These are phyloP conservation scores for Antitrichia curtipendula DNA, from an alignment of 225 moss, liverwort and hornwort genomes.

Conservation along the genomic window DNA sequence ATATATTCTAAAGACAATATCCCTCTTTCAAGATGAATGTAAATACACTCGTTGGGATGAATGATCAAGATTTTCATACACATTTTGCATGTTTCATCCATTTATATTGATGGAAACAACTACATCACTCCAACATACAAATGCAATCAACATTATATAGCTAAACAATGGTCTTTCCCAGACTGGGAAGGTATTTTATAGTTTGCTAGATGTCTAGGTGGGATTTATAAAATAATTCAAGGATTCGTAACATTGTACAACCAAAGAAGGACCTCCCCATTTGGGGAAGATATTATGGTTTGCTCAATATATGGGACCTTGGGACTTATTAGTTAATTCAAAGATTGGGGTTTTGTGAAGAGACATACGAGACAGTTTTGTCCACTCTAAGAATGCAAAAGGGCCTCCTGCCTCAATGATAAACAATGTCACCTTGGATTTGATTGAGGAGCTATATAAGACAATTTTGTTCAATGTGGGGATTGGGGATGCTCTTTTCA, in stretches of 20 bases:
- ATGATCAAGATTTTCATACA: neutral
- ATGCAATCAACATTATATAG: neutral
- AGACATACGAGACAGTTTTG: too few species aligned
- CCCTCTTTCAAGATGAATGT: neutral
- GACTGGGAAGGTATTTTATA: fast-evolving
- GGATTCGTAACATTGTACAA: too few species aligned
- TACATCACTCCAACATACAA: neutral
- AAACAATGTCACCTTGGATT: too few species aligned
- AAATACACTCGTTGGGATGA: neutral
- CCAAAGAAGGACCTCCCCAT: too few species aligned
- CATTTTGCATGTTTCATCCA: neutral
- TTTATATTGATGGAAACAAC: neutral
- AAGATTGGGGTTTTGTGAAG: neutral
- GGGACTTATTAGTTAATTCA: neutral
- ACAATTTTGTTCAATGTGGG: too few species aligned
- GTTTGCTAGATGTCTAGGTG: fast-evolving
- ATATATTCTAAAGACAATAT: neutral
- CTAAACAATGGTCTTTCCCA: neutral
- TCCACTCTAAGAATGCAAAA: too few species aligned
- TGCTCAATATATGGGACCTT: too few species aligned
- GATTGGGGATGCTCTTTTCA: too few species aligned
- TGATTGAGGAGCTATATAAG: too few species aligned
- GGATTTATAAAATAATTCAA: too few species aligned
- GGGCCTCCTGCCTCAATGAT: too few species aligned
- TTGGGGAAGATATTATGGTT: too few species aligned